Evolutionary conservation across 2,329 filamentous ascomycete genomes (phyloP).

Genomic region (Endoconidiophora laricicola): DNA sequence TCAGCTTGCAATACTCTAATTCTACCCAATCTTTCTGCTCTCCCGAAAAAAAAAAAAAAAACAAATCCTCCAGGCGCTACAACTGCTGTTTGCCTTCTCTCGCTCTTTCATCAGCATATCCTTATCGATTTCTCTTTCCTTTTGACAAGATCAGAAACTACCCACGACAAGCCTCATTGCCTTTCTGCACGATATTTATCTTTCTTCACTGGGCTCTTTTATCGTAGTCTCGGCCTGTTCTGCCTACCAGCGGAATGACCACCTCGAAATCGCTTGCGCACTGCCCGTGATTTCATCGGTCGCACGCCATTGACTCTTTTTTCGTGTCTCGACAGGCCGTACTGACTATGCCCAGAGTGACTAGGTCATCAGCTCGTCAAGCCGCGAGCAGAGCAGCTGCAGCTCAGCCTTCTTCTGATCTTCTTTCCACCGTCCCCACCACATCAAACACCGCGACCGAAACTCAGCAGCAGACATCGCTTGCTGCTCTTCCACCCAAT

Average conservation of each 20-base stretch:
- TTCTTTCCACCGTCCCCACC: slow-evolving; percentile 21
- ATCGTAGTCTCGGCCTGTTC: background rate
- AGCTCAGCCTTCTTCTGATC: slow-evolving; percentile 22
- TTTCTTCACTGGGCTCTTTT: background rate
- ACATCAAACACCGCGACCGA: slow-evolving; percentile 1
- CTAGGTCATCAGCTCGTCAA: slow-evolving; percentile 85
- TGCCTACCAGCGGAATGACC: background rate
- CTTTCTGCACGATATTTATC: background rate
- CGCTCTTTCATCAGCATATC: no score
- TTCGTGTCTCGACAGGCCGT: background rate
- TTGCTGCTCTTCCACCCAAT: background rate
- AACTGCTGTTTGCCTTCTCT: no score
- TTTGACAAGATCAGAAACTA: no score
- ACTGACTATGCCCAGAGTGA: slow-evolving; percentile 52
- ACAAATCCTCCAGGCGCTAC: no score
- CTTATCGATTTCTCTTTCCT: no score
- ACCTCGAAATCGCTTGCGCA: slow-evolving; percentile 1
- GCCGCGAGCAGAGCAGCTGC: slow-evolving; percentile 48
- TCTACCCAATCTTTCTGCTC: no score
- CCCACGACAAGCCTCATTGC: background rate
- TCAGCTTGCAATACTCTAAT: no score
- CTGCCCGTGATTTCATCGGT: slow-evolving; percentile 7
- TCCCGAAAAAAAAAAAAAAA: no score
- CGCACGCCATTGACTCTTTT: background rate
- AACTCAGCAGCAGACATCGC: background rate